These are phyloP conservation scores for Leccinum boreale DNA, from an alignment of 768 basidiomycete genomes.

Conservation along the genomic window DNA sequence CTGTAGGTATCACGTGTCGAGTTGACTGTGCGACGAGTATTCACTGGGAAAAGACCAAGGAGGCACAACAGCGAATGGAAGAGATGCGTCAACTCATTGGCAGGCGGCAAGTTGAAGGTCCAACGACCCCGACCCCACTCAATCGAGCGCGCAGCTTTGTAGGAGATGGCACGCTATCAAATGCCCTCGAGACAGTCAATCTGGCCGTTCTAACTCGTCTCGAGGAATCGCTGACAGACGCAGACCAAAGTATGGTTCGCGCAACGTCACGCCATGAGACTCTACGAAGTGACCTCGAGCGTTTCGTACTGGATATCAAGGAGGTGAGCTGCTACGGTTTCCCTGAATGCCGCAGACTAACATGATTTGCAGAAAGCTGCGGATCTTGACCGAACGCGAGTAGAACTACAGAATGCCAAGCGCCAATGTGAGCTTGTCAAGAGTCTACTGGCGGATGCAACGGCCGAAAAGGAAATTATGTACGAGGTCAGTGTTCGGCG, in stretches of 20 bases:
- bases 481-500: constrained; percentile 66
- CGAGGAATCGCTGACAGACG: constrained; percentile 52
- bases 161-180: constrained; percentile 14
- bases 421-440: constrained; percentile 80
- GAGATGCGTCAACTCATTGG: constrained; percentile 79
- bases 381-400: constrained; percentile 60
- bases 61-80: constrained; percentile 74
- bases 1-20: constrained; percentile 35
- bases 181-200: constrained; percentile 19
- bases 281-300: constrained; percentile 49
- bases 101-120: constrained; percentile 50
- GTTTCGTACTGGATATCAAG: constrained; percentile 49
- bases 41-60: constrained; percentile 56
- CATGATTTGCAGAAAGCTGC: constrained; percentile 44
- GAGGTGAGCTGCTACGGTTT: constrained; percentile 42
- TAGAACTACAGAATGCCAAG: constrained; percentile 66
- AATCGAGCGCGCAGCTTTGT: constrained; percentile 41
- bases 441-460: constrained; percentile 70
- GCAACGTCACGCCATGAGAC: constrained; percentile 53
- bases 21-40: constrained; percentile 2
- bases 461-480: constrained; percentile 88
- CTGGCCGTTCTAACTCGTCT: constrained; percentile 29
- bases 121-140: constrained; percentile 45
- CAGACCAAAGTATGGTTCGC: constrained; percentile 52
- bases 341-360: not conserved